A percentile compares a stretch with the other conserved stretches of the same genome.
These are phyloP conservation scores for Pleoardoris graminearum DNA, from an alignment of 2,329 filamentous ascomycete species.

Conservation along the genomic window DNA sequence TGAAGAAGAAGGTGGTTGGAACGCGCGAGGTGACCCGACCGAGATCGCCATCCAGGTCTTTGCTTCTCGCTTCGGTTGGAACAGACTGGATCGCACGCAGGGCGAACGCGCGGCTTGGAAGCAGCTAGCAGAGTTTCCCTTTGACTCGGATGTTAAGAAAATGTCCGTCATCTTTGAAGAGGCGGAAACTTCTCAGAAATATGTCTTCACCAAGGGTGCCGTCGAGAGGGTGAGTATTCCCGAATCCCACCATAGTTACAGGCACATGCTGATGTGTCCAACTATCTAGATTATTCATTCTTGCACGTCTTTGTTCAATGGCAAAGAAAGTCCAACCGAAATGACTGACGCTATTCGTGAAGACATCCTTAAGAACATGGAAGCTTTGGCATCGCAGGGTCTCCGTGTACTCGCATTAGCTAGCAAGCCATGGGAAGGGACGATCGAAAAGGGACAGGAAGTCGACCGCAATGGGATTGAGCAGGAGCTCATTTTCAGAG, in stretches of 20 bases:
- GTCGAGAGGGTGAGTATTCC: slow-evolving; percentile 59
- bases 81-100: slow-evolving; percentile 56
- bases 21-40: slow-evolving; percentile 52
- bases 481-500: slow-evolving; percentile 69
- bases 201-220: slow-evolving; percentile 66
- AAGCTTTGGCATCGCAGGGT: slow-evolving; percentile 66
- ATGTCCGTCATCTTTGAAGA: slow-evolving; percentile 72
- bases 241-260: too few species aligned
- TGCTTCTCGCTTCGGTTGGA: slow-evolving; percentile 68
- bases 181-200: slow-evolving; percentile 42
- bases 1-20: slow-evolving; percentile 45
- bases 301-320: slow-evolving; percentile 58
- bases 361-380: slow-evolving; percentile 69
- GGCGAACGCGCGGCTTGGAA: slow-evolving; percentile 37
- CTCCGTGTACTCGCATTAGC: slow-evolving; percentile 72
- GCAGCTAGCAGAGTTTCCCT: slow-evolving; percentile 67
- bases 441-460: slow-evolving; percentile 51
- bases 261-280: not conserved
- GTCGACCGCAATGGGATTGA: slow-evolving; percentile 67
- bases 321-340: slow-evolving; percentile 44
- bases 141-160: slow-evolving; percentile 74
- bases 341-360: slow-evolving; percentile 59
- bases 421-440: slow-evolving; percentile 49
- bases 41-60: slow-evolving; percentile 78
- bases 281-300: slow-evolving; percentile 57